Base-by-base conservation (phyloP, 345 rosid genomes). In the Populus simonii region DNA sequence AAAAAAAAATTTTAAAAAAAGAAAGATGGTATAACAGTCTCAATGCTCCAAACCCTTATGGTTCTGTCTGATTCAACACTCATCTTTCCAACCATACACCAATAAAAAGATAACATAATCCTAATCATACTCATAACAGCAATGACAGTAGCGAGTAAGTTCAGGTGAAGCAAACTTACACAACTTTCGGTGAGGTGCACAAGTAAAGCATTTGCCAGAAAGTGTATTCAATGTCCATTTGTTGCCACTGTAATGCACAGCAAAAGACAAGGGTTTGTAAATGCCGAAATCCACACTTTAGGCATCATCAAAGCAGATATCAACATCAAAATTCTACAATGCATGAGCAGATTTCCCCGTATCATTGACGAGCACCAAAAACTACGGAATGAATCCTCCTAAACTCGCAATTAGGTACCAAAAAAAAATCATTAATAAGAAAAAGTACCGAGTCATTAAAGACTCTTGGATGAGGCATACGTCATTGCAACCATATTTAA, bases 151-250 rank as follows among this genome's bases (percentile, higher is more conserved):
- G 66, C 38, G 59, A 45, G 2, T 22, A 67, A 49, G 11, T 66
- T 47, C 12, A 3, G 17, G 12, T 23, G 71, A 25, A 68, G 13
- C 39, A 17, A 25, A 80, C 98, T 89, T 85, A 96, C 99, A 96
- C 98, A 66, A 96, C 97, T 92, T 96, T 94, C 5, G 99, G 98
- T 43, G 98, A 94, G 81, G 97, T 90, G 87, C 98, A 96, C 17
- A 96, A 91, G 81, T 91, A 92, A 86, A 96, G 93, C 98, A 96
- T 96, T 90, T 92, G 99, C 99, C 99, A 96, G 87, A 96, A 96
- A 59, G 98, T 92, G 86, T 96, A 96, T 72, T 96, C 99, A 77
- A 96, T 84, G 85, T 96, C 99, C 99, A 96, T 96, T 94, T 96
- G 99, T 82, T 90, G 98, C 99, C 99, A 96, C 99, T 96, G 80